phyloP scores from a whole-genome alignment of 2,329 filamentous ascomycete species.

The Penicillium sp. region DNA sequence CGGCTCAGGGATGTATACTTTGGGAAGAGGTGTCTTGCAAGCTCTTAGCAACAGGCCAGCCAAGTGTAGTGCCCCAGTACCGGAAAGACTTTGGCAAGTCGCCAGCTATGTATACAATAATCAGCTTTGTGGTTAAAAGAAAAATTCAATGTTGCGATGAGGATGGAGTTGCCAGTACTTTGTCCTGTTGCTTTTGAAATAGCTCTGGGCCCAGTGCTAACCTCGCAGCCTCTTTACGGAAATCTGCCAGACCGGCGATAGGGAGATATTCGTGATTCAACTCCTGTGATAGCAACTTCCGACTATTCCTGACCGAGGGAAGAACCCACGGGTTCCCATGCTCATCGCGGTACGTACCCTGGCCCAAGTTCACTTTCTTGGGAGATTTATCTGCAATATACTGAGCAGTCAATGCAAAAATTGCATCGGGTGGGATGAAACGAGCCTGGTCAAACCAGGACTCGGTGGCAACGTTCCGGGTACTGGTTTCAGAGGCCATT shows the following conservation, averaged over 20 bases:
- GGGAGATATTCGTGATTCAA: slow-evolving; percentile 97
- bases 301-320: slow-evolving; percentile 27
- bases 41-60: slow-evolving; percentile 22
- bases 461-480: neutral
- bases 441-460: slow-evolving; percentile 13
- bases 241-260: slow-evolving; percentile 77
- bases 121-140: neutral
- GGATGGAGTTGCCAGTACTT: slow-evolving; percentile 12
- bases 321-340: slow-evolving; percentile 37
- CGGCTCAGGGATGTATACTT: slow-evolving; percentile 82
- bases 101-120: slow-evolving; percentile 23
- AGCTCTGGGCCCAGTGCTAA: slow-evolving; percentile 66
- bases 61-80: slow-evolving; percentile 54
- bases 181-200: slow-evolving; percentile 2
- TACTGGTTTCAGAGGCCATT: neutral
- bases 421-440: slow-evolving; percentile 19
- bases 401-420: slow-evolving; percentile 24
- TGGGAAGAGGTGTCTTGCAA: slow-evolving; percentile 15
- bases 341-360: slow-evolving; percentile 37
- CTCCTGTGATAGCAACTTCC: slow-evolving; percentile 51
- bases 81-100: slow-evolving; percentile 88
- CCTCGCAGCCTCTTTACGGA: slow-evolving; percentile 81
- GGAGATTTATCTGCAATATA: slow-evolving; percentile 19
- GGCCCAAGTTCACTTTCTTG: slow-evolving; percentile 36
- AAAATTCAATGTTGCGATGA: neutral